Evolutionary conservation across 805 yeast species (phyloP), one percentile per base, ranked within the genome.

Genomic region (Lipomyces starkeyi): DNA sequence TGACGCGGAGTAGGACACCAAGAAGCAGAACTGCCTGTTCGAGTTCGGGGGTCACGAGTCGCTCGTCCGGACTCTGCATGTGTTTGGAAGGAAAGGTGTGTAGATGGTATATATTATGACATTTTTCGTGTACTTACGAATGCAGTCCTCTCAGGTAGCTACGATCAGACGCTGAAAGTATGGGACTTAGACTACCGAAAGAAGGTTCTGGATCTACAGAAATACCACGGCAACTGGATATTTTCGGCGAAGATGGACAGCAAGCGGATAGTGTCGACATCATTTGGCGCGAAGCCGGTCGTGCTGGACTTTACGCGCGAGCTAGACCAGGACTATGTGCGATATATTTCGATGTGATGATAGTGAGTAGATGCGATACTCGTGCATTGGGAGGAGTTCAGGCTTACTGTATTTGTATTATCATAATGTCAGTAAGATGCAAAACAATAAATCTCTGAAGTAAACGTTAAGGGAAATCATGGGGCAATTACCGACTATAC

Each of bases 11-110:
- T 57, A 66, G 27, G 94, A 92, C 76, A 80, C 91, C 64, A 82
- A 85, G 62, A 87, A 90, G 6, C 91, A 93, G 74, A 84, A 86
- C 71, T 91, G 97, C 78, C 74, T 91, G 17, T 83, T 86, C 62
- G 85, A 87, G 1, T 89, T 91, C 78, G 79, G 79, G 57, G 97
- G 97, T 2, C 98, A 93, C 77, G 86, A 88, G 62, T 93, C 93
- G 1, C 94, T 91, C 76, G 95, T 93, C 11, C 93, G 94, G 78
- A 74, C 81, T 6, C 66, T 79, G 22, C 74, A 74, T 61, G 27
- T 80, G 9, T 59, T 59, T 34, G 72, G 74, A 17, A 63, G 73
- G 55, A 65, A 59, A 61, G 59, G 73, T 65, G 59, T 40, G 57
- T 22, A 14, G 17, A 2, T n/a, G 6, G 22, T 9, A 13, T 20